Evolutionary conservation across 495 filamentous ascomycete genomes (phyloP).

Genomic region (Neurospora sublineolata): DNA sequence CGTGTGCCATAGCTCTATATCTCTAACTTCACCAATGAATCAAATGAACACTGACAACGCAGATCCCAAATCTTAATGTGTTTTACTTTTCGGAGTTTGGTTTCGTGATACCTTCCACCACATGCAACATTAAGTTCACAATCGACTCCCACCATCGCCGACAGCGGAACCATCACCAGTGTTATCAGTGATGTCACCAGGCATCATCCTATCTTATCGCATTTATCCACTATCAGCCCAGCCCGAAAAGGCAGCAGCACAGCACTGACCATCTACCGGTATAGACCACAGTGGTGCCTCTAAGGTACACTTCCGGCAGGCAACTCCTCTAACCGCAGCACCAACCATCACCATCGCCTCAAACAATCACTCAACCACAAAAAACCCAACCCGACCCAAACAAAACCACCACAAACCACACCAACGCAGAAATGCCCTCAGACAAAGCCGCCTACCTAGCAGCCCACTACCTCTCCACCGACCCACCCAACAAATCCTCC

Average conservation of each 20-base stretch:
- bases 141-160: not conserved
- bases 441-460: conserved; percentile 80
- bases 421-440: conserved; percentile 36
- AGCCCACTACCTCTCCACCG: conserved; percentile 78
- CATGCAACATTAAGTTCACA: not conserved
- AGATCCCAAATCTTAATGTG: not conserved
- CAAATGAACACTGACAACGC: not conserved
- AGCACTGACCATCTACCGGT: not conserved
- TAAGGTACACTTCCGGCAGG: not conserved
- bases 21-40: not conserved
- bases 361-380: not conserved
- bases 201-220: not conserved
- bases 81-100: not conserved
- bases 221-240: not conserved
- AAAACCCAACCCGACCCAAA: not conserved
- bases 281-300: no score
- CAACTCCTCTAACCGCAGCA: not conserved
- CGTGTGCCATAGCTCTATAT: not conserved
- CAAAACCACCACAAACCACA: not conserved
- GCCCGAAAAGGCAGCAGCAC: not conserved
- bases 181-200: not conserved
- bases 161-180: not conserved
- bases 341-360: not conserved
- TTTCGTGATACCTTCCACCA: not conserved
- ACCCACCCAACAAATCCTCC: conserved; percentile 44